Conservation (phyloP, 441 rosid genomes). For the Biscutella auriculata region DNA sequence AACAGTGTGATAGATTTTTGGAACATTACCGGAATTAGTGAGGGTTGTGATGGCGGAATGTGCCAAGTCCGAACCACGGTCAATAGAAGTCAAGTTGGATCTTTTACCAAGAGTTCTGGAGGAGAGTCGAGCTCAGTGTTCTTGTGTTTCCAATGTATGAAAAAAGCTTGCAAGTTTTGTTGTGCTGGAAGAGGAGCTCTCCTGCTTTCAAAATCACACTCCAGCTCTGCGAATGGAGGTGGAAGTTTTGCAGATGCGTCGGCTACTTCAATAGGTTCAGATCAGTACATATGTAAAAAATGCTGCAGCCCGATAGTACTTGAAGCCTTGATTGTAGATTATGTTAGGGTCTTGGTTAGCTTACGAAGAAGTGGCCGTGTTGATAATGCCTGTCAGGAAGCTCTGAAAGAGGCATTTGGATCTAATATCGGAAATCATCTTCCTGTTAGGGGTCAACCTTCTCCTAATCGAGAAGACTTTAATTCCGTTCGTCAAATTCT, state of each 20-base stretch:
- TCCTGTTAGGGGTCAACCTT: constrained; percentile 32
- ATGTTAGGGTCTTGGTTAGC: constrained; percentile 77
- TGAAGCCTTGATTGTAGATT: constrained; percentile 75
- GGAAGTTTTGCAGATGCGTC: constrained; percentile 48
- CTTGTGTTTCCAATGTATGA: constrained; percentile 58
- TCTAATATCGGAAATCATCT: constrained; percentile 29
- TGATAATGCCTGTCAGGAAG: constrained; percentile 50
- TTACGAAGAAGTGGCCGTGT: constrained; percentile 68
- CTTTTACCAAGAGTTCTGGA: constrained; percentile 27
- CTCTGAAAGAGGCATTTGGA: constrained; percentile 56
- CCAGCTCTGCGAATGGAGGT: constrained; percentile 39
- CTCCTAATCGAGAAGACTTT: constrained; percentile 23
- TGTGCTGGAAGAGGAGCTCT: constrained; percentile 93
- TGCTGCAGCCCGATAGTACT: constrained; percentile 69
- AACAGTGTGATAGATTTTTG: constrained; percentile 62
- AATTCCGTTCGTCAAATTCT: constrained; percentile 38
- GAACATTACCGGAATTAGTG: constrained; percentile 55
- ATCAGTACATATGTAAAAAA: constrained; percentile 56
- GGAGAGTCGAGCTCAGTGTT: constrained; percentile 38
- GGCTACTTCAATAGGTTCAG: constrained; percentile 39
- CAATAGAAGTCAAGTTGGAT: constrained; percentile 25
- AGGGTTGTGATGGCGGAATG: constrained; percentile 51
- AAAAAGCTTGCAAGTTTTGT: constrained; percentile 74
- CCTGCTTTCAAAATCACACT: constrained; percentile 38
- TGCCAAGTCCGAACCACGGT: constrained; percentile 67